Conservation (phyloP, 108 stramenopile genomes). For the Pseudonitzschia delicatissima region DNA sequence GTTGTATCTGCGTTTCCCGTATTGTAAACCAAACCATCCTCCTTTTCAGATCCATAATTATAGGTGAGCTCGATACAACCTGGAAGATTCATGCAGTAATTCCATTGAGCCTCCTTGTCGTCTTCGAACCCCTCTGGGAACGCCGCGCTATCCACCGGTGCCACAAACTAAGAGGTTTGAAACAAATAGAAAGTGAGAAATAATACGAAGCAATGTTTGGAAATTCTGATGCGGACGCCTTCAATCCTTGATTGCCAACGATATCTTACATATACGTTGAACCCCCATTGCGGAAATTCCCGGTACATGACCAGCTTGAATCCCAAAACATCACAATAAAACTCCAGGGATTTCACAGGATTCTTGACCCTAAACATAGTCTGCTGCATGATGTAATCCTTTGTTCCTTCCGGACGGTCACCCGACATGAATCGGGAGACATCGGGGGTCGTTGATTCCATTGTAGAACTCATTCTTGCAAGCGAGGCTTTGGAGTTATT, state of each 20-base stretch:
- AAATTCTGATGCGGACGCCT: no score
- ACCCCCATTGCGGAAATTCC: slow-evolving; percentile 77
- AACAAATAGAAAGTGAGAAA: slow-evolving; percentile 7
- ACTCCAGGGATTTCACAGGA: slow-evolving; percentile 77
- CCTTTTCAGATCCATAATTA: slow-evolving; percentile 92
- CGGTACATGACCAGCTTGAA: slow-evolving; percentile 76
- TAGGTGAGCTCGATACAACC: slow-evolving; percentile 87
- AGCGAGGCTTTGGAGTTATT: background rate
- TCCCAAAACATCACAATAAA: slow-evolving; percentile 80
- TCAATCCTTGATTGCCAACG: background rate
- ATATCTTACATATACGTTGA: slow-evolving; percentile 62
- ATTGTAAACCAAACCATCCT: slow-evolving; percentile 72
- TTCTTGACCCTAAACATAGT: slow-evolving; percentile 97
- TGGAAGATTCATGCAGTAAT: slow-evolving; percentile 62
- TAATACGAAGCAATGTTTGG: no score
- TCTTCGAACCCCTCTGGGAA: slow-evolving; percentile 52
- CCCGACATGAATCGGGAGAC: slow-evolving; percentile 42
- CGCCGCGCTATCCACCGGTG: slow-evolving; percentile 20
- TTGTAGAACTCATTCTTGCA: slow-evolving; percentile 1
- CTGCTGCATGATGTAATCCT: slow-evolving; percentile 82
- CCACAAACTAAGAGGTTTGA: slow-evolving; percentile 62
- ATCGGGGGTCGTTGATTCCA: slow-evolving; percentile 21
- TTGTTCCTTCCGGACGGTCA: slow-evolving; percentile 45
- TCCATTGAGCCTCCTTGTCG: slow-evolving; percentile 29
- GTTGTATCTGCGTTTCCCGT: slow-evolving; percentile 79